These are phyloP conservation scores for Pluteus cervinus DNA, from an alignment of 768 basidiomycete species.

Conservation along the genomic window DNA sequence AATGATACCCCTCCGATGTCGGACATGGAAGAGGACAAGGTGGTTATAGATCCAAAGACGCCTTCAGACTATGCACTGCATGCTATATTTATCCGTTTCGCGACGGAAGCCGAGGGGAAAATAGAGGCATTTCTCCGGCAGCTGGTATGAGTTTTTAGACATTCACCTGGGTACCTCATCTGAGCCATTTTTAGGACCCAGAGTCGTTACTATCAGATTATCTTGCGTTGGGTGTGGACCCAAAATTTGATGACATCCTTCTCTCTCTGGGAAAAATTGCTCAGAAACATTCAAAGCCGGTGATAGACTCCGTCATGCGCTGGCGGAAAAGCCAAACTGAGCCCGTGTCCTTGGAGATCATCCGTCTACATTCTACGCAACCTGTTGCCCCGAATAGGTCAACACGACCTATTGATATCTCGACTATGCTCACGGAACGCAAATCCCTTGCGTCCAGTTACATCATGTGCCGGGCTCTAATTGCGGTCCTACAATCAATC, in stretches of 20 bases:
- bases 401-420: conserved; percentile 39
- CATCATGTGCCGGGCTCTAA: conserved; percentile 83
- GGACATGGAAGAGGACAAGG: conserved; percentile 63
- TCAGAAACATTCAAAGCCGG: conserved; percentile 76
- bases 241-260: conserved; percentile 81
- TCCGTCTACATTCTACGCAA: conserved; percentile 41
- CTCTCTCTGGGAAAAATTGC: conserved; percentile 81
- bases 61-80: conserved; percentile 87
- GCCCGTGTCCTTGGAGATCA: conserved; percentile 42
- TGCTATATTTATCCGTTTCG: conserved; percentile 84
- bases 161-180: conserved; percentile 1
- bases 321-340: conserved; percentile 81
- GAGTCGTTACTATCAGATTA: conserved; percentile 61
- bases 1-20: conserved; percentile 46
- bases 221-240: conserved; percentile 70
- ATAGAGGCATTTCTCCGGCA: conserved; percentile 71
- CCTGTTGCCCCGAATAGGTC: conserved; percentile 26
- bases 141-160: conserved; percentile 42
- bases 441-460: conserved; percentile 82
- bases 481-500: conserved; percentile 66
- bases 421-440: conserved; percentile 56
- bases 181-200: conserved; percentile 41
- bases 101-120: conserved; percentile 70
- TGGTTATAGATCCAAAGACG: conserved; percentile 67
- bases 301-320: conserved; percentile 80